These are phyloP conservation scores for Vaccinium corymbosum DNA, from an alignment of 148 eudicot species.

Conservation along the genomic window DNA sequence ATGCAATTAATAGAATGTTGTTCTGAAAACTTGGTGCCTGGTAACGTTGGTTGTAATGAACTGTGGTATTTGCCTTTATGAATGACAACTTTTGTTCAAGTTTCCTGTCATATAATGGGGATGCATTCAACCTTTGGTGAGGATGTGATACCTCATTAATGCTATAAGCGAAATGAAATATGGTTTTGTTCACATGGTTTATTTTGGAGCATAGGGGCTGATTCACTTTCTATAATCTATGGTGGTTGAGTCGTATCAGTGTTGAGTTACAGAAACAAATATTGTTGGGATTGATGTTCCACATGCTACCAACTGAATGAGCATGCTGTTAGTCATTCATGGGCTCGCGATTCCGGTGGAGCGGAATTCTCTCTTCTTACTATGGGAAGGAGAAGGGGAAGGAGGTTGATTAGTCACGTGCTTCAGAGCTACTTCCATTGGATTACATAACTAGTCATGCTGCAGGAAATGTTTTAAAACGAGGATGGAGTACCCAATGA, in stretches of 20 bases:
- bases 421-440: not conserved
- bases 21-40: not conserved
- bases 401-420: not conserved
- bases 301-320: not conserved
- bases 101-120: not conserved
- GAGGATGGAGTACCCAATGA: not conserved
- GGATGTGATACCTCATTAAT: not conserved
- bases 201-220: conserved; percentile 1
- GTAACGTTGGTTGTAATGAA: not conserved
- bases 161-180: not conserved
- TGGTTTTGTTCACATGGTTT: not conserved
- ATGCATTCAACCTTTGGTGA: not conserved
- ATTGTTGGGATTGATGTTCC: not conserved
- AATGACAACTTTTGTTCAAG: not conserved
- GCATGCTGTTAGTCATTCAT: not conserved
- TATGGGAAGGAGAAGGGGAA: not conserved
- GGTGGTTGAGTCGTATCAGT: not conserved
- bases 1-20: not conserved
- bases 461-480: not conserved
- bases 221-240: not conserved
- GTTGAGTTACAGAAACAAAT: not conserved
- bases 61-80: not conserved
- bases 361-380: not conserved
- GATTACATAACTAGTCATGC: not conserved
- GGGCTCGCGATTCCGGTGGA: not conserved